Evolutionary conservation across 2,329 filamentous ascomycete species (phyloP).

Genomic region (Ciborinia camelliae): DNA sequence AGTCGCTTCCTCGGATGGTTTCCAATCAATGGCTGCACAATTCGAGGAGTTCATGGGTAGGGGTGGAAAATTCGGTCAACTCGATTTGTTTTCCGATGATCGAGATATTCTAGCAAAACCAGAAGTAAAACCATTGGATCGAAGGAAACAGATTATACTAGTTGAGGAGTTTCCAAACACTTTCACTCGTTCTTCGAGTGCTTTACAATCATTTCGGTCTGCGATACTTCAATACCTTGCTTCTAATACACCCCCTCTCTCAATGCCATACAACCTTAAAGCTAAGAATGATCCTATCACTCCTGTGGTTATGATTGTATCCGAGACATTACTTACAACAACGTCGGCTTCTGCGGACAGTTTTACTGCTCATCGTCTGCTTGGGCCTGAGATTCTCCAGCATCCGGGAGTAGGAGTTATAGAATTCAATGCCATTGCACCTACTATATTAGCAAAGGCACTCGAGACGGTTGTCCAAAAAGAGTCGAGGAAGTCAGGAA

Average conservation of each 20-base stretch:
- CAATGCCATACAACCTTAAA: conserved; percentile 42
- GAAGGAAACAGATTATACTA: conserved; percentile 58
- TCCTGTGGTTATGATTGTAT: conserved; percentile 85
- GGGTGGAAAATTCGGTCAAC: conserved; percentile 73
- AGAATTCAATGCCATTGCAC: conserved; percentile 90
- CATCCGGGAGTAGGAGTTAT: conserved; percentile 77
- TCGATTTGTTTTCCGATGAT: conserved; percentile 47
- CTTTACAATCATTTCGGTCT: conserved; percentile 68
- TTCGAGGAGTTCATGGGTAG: conserved; percentile 91
- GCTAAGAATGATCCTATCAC: conserved; percentile 47
- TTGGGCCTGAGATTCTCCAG: conserved; percentile 80
- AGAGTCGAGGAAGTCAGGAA: conserved; percentile 74
- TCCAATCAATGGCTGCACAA: conserved; percentile 68
- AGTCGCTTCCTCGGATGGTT: conserved; percentile 55
- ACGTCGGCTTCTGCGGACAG: conserved; percentile 83
- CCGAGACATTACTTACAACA: conserved; percentile 83
- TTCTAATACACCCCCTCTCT: conserved; percentile 57
- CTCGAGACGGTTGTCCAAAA: conserved; percentile 79
- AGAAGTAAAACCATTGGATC: conserved; percentile 33
- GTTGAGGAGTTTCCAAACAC: conserved; percentile 82
- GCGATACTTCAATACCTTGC: conserved; percentile 74
- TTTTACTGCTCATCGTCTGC: conserved; percentile 84
- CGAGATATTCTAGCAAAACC: conserved; percentile 34
- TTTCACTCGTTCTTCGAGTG: conserved; percentile 61
- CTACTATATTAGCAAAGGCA: conserved; percentile 80